A percentile compares a stretch with the other conserved stretches of the same genome.
Conservation (phyloP, 441 rosid species). For the Croton setiger region DNA sequence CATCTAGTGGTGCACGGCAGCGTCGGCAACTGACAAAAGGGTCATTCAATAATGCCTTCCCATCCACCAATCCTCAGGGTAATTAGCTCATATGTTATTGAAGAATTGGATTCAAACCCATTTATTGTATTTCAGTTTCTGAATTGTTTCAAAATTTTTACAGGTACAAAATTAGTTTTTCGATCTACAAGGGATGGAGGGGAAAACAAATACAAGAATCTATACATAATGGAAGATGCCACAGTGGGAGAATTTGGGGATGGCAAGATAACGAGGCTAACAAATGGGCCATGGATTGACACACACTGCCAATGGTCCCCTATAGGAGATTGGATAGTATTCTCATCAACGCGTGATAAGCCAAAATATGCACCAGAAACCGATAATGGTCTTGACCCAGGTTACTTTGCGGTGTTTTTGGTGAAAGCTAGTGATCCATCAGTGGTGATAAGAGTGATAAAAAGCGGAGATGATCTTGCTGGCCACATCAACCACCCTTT, state of each 20-base stretch:
- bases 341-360: constrained; percentile 4
- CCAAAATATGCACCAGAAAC: constrained; percentile 4
- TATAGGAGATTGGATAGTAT: constrained; percentile 1
- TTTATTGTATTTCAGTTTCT: background rate
- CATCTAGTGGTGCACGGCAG: background rate
- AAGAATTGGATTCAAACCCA: no score
- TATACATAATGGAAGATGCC: constrained; percentile 14
- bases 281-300: constrained; percentile 9
- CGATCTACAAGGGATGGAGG: constrained; percentile 12
- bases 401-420: background rate
- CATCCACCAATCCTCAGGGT: constrained; percentile 4
- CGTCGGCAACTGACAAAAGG: background rate
- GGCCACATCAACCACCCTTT: constrained; percentile 13
- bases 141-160: no score
- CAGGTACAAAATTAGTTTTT: constrained; percentile 1
- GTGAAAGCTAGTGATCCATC: background rate
- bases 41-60: constrained; percentile 3
- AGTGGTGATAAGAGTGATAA: constrained; percentile 5
- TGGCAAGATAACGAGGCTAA: constrained; percentile 6
- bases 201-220: constrained; percentile 1
- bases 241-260: background rate
- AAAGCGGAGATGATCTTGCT: constrained; percentile 3
- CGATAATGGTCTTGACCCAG: constrained; percentile 11
- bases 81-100: background rate
- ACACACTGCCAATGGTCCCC: constrained; percentile 11